These are phyloP conservation scores for Lepidium sativum DNA, from an alignment of 345 rosid species.

Conservation along the genomic window DNA sequence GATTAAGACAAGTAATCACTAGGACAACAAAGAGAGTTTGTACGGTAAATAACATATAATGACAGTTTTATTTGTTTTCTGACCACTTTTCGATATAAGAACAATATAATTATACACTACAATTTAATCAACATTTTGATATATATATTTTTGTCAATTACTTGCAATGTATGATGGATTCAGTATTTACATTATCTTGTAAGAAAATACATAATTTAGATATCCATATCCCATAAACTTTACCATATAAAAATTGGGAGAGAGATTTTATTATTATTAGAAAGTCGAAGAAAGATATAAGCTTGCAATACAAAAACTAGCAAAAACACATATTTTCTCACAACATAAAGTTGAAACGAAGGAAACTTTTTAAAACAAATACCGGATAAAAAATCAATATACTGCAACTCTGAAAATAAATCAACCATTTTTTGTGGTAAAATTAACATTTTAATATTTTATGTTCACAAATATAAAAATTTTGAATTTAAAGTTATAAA, in stretches of 20 bases:
- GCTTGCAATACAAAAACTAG: too few relatives aligned
- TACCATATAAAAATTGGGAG: not conserved
- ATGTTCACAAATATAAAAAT: not conserved
- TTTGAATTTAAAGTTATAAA: not conserved
- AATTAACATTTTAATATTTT: not conserved
- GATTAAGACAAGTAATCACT: conserved; percentile 18
- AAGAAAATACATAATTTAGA: not conserved
- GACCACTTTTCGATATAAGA: not conserved
- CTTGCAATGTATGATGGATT: not conserved
- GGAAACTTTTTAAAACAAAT: too few relatives aligned
- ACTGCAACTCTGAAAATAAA: too few relatives aligned
- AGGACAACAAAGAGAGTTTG: conserved; percentile 2
- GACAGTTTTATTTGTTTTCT: conserved; percentile 5
- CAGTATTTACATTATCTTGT: not conserved
- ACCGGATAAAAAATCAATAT: too few relatives aligned
- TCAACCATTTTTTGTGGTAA: not conserved
- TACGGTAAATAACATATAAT: conserved; percentile 13
- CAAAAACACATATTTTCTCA: too few relatives aligned
- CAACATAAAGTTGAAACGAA: too few relatives aligned
- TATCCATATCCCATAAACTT: not conserved
- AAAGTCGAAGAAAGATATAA: too few relatives aligned
- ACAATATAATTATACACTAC: not conserved
- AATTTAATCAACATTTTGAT: not conserved
- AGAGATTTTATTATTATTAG: too few relatives aligned
- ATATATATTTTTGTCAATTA: not conserved